Percentiles rank a stretch among this genome's conserved stretches.
These are phyloP conservation scores for Suillus cothurnatus DNA, from an alignment of 768 basidiomycete species.

Conservation along the genomic window DNA sequence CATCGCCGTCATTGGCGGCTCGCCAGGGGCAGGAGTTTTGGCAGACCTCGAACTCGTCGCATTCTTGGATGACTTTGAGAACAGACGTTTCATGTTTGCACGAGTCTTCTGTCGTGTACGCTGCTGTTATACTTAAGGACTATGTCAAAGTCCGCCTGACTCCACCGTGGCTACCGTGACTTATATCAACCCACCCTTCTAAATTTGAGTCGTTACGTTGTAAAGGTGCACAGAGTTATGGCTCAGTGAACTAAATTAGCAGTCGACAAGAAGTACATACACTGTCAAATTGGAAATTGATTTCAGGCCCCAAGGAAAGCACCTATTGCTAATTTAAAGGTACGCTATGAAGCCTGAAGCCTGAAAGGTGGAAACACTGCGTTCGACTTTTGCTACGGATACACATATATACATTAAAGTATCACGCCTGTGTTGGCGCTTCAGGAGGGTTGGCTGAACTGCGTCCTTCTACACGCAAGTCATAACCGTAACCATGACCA, in stretches of 20 bases:
- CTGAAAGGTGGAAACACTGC: conserved; percentile 6
- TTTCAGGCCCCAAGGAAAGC: not conserved
- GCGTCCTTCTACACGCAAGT: conserved; percentile 62
- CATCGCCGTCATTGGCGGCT: not conserved
- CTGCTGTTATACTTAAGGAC: not conserved
- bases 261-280: not conserved
- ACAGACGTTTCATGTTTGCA: conserved; percentile 34
- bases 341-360: not conserved
- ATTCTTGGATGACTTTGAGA: conserved; percentile 25
- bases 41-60: conserved; percentile 1
- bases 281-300: not conserved
- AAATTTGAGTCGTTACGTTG: not conserved
- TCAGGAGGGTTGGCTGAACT: conserved; percentile 53
- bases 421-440: conserved; percentile 31
- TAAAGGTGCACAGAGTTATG: not conserved
- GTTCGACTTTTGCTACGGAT: conserved; percentile 19
- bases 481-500: conserved; percentile 80
- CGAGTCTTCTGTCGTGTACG: not conserved
- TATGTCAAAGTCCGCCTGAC: not conserved
- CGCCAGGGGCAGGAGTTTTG: not conserved
- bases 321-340: not conserved
- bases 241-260: not conserved
- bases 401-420: conserved; percentile 16
- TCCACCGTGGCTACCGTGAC: not conserved
- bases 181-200: not conserved